phyloP scores from a whole-genome alignment of 306 rosid genomes.

The Myrica gale region DNA sequence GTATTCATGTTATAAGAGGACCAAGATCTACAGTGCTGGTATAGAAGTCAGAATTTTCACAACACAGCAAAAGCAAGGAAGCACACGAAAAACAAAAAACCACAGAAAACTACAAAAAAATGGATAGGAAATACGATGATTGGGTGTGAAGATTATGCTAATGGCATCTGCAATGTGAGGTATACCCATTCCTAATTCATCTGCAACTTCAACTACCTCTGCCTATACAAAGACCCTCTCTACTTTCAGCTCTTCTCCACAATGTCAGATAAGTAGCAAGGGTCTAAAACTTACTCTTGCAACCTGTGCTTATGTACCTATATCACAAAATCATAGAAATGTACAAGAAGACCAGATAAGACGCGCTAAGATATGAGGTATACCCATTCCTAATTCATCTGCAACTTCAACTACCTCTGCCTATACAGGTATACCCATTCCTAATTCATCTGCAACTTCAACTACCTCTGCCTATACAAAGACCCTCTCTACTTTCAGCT shows the following conservation, averaged over 20 bases:
- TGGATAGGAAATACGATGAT: not conserved
- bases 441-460: not conserved
- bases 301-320: constrained; percentile 25
- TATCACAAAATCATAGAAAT: constrained; percentile 6
- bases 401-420: constrained; percentile 10
- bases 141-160: not conserved
- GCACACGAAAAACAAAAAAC: not conserved
- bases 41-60: not conserved
- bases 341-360: not conserved
- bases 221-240: constrained; percentile 9
- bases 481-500: constrained; percentile 15
- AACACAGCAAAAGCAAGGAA: not conserved
- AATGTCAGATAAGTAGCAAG: constrained; percentile 10
- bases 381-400: not conserved
- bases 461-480: constrained; percentile 11
- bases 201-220: constrained; percentile 7
- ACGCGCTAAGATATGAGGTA: constrained; percentile 1
- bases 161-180: not conserved
- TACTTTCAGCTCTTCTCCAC: constrained; percentile 22
- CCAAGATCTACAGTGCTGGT: not conserved
- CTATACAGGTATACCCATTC: not conserved
- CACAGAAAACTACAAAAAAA: not conserved
- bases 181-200: not conserved
- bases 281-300: constrained; percentile 1
- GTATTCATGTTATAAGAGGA: not conserved